These are phyloP conservation scores for Syzygium aqueum DNA, from an alignment of 345 rosid genomes.

Conservation along the genomic window DNA sequence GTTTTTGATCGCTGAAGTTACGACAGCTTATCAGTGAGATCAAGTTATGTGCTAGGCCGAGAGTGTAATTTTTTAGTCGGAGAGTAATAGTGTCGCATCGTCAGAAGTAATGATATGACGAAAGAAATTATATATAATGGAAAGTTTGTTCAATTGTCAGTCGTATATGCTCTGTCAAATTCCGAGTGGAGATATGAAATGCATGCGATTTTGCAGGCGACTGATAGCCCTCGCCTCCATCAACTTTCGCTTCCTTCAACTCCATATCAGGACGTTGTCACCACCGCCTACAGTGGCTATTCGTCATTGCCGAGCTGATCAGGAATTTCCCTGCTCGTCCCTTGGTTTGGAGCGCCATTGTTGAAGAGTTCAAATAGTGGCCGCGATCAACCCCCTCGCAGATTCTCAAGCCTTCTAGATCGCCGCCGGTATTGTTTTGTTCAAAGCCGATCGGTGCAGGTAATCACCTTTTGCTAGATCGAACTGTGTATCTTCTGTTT, in stretches of 20 bases:
- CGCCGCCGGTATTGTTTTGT: too few relatives aligned
- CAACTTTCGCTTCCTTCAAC: background rate
- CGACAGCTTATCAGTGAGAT: background rate
- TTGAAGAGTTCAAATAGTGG: too few relatives aligned
- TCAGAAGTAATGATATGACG: background rate
- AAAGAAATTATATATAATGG: background rate
- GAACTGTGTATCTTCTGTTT: too few relatives aligned
- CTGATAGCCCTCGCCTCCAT: background rate
- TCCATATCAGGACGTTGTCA: background rate
- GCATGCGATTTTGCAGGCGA: conserved; percentile 22
- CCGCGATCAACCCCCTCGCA: too few relatives aligned
- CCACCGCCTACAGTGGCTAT: background rate
- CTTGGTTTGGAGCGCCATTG: too few relatives aligned
- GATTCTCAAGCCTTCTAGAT: too few relatives aligned
- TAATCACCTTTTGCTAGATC: too few relatives aligned
- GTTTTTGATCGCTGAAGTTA: background rate
- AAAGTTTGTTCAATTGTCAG: background rate
- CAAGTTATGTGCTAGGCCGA: background rate
- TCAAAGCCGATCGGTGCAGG: too few relatives aligned
- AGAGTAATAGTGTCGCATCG: background rate
- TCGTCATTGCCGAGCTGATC: background rate
- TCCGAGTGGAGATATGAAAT: background rate
- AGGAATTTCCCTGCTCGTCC: background rate
- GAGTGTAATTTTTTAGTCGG: background rate
- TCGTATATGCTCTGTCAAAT: background rate